These are phyloP conservation scores for Hippophae gyantsensis DNA, from an alignment of 306 rosid genomes.

Conservation along the genomic window DNA sequence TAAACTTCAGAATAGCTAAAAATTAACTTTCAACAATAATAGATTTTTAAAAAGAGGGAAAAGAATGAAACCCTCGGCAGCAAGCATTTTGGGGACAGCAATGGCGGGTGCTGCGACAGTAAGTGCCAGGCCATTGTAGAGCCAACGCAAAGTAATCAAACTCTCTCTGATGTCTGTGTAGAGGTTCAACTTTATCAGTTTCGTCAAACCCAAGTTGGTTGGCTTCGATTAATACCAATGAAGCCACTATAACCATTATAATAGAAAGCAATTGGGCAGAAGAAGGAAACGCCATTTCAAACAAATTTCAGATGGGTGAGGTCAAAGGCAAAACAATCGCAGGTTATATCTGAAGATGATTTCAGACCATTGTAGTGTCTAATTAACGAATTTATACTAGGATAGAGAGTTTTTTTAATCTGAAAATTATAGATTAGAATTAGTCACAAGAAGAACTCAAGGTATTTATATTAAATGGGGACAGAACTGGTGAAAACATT, in stretches of 20 bases:
- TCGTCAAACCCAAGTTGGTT: conserved; percentile 5
- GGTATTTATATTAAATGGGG: too few species aligned
- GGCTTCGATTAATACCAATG: conserved; percentile 9
- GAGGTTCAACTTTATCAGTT: conserved; percentile 5
- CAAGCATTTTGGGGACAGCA: conserved; percentile 79
- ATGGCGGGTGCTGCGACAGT: conserved; percentile 34
- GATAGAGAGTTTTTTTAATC: too few species aligned
- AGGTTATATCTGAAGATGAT: too few species aligned
- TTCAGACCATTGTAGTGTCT: too few species aligned
- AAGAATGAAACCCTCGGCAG: conserved; percentile 53
- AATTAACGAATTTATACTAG: too few species aligned
- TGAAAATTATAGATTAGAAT: too few species aligned
- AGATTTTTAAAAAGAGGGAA: neutral
- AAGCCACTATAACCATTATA: conserved; percentile 2
- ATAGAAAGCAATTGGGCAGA: conserved; percentile 13
- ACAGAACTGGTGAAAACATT: too few species aligned
- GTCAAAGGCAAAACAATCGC: neutral
- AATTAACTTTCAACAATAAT: neutral
- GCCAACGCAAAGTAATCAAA: conserved; percentile 80
- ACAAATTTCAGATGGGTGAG: too few species aligned
- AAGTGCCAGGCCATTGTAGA: conserved; percentile 81
- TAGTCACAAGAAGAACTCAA: too few species aligned
- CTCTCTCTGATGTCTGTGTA: conserved; percentile 39
- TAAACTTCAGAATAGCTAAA: neutral
- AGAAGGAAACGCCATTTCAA: conserved; percentile 10